Evolutionary conservation across 129 eudicot species (phyloP), one percentile per base, ranked within the genome.

Genomic region (Pittosporum tobira): DNA sequence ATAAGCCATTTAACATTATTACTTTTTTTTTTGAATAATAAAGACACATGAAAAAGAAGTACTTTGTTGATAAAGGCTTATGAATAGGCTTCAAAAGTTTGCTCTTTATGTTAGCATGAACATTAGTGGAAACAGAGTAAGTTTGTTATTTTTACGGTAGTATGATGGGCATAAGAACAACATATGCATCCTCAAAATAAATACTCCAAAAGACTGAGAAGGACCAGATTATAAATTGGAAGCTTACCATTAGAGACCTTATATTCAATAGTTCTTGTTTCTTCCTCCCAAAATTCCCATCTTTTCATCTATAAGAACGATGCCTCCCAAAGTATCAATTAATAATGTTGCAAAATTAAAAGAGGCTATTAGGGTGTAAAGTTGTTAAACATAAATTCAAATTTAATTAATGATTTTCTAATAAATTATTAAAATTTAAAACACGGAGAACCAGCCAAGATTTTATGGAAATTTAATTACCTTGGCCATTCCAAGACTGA

Each of bases 201-300:
- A n/a, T n/a, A n/a, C n/a, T n/a, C n/a, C n/a, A n/a, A n/a, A n/a
- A n/a, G n/a, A n/a, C n/a, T n/a, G n/a, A n/a, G n/a, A n/a, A n/a
- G n/a, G n/a, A n/a, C n/a, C n/a, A n/a, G n/a, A n/a, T n/a, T n/a
- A n/a, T n/a, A n/a, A n/a, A n/a, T n/a, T n/a, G 49, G 34, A 28
- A n/a, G 15, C 66, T 48, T 68, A 82, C 89, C 89, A 38, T 74
- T 71, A 61, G 84, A 71, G 71, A 67, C 51, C 51, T 82, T 72
- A 61, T 82, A 82, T n/a, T 82, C 84, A 57, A 82, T 37, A 16
- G 84, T 74, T 66, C 71, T 77, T 37, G 89, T 78, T 53, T 74
- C 76, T 63, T 77, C 84, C 72, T 82, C 84, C 89, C 89, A 82
- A 44, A 51, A 19, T 68, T 74, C 74, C 89, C 84, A 82, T 56